These are phyloP conservation scores for Hevea brasiliensis DNA, from an alignment of 345 rosid species.

Conservation along the genomic window DNA sequence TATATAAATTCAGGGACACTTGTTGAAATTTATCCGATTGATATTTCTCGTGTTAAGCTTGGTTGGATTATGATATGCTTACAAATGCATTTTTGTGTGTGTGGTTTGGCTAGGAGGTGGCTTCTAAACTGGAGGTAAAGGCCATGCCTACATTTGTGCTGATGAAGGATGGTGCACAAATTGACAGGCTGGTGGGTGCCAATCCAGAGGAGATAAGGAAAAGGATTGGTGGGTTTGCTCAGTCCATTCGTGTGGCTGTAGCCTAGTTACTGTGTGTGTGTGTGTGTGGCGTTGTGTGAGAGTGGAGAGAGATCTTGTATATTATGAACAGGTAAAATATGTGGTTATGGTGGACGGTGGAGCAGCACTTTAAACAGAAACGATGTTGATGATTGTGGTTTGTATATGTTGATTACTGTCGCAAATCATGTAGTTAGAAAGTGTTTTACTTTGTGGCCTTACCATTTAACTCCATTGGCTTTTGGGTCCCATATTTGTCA, in stretches of 20 bases:
- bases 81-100: not conserved
- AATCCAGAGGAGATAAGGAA: constrained; percentile 88
- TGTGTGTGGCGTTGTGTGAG: not conserved
- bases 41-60: not conserved
- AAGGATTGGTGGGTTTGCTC: constrained; percentile 64
- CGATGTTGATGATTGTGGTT: not conserved
- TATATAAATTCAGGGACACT: too few relatives aligned
- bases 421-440: not conserved
- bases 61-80: not conserved
- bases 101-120: constrained; percentile 61
- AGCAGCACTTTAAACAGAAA: not conserved
- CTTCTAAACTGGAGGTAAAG: constrained; percentile 58
- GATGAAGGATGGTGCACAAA: constrained; percentile 58
- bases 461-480: not conserved
- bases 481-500: not conserved
- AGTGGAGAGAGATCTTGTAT: not conserved
- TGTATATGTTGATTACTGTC: not conserved
- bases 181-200: constrained; percentile 84
- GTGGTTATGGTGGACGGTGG: constrained; percentile 11
- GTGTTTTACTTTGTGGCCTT: not conserved
- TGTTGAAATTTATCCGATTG: not conserved
- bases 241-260: constrained; percentile 40
- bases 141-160: constrained; percentile 95
- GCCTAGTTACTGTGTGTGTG: constrained; percentile 20
- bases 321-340: constrained; percentile 5